Evolutionary conservation across 768 basidiomycete species (phyloP).

Genomic region (Lyophyllum shimeji): DNA sequence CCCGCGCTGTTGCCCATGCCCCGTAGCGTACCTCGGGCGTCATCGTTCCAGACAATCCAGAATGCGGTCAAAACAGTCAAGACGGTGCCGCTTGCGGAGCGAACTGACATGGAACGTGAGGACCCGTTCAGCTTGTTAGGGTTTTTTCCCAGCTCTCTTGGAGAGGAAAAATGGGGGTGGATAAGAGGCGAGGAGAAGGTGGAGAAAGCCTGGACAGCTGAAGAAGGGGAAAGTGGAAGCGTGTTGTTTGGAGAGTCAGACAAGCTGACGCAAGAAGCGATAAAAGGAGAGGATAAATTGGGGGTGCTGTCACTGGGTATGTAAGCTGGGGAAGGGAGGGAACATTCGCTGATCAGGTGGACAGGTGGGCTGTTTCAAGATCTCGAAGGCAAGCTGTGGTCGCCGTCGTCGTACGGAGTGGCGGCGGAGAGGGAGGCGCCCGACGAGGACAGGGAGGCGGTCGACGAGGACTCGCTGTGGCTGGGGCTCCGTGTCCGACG

Average conservation of each 20-base stretch:
- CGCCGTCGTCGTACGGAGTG: slow-evolving; percentile 29
- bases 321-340: slow-evolving; percentile 18
- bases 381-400: slow-evolving; percentile 26
- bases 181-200: slow-evolving; percentile 28
- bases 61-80: slow-evolving; percentile 10
- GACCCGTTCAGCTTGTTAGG: slow-evolving; percentile 50
- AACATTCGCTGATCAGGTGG: slow-evolving; percentile 26
- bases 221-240: slow-evolving; percentile 13
- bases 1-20: slow-evolving; percentile 8
- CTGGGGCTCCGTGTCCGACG: slow-evolving; percentile 30
- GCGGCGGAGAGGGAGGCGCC: not conserved
- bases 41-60: slow-evolving; percentile 20
- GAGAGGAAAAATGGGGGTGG: slow-evolving; percentile 43
- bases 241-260: slow-evolving; percentile 23
- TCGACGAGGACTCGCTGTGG: slow-evolving; percentile 38
- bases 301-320: slow-evolving; percentile 46
- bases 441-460: slow-evolving; percentile 29
- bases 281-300: slow-evolving; percentile 48
- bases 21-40: slow-evolving; percentile 15
- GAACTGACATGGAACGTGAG: slow-evolving; percentile 16
- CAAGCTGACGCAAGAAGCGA: slow-evolving; percentile 30
- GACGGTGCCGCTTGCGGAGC: not conserved
- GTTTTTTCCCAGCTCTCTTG: slow-evolving; percentile 43
- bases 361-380: not conserved
- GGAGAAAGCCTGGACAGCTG: slow-evolving; percentile 12